Conservation (phyloP, 1,139 yeast genomes). For the Ogataea hybrid region DNA sequence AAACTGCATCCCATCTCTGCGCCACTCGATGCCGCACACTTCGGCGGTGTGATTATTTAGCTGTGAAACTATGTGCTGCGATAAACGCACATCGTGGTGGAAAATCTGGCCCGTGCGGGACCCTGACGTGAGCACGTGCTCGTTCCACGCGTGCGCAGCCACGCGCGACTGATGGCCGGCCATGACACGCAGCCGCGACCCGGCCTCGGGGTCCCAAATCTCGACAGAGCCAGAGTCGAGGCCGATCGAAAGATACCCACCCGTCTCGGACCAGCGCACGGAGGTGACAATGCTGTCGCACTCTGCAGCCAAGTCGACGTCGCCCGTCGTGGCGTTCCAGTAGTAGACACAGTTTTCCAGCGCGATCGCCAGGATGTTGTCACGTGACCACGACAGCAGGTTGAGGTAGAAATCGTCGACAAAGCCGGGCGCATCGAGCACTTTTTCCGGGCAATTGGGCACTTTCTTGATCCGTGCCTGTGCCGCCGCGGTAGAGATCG, state of each 20-base stretch:
- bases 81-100: slow-evolving; percentile 90
- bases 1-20: slow-evolving; percentile 78
- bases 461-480: slow-evolving; percentile 56
- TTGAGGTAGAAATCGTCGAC: slow-evolving; percentile 91
- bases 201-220: slow-evolving; percentile 91
- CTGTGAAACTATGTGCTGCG: slow-evolving; percentile 65
- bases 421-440: slow-evolving; percentile 94
- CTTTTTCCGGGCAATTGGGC: slow-evolving; percentile 89
- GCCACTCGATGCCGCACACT: slow-evolving; percentile 89
- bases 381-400: slow-evolving; percentile 82
- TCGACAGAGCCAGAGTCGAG: slow-evolving; percentile 82
- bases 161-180: slow-evolving; percentile 69
- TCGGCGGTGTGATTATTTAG: slow-evolving; percentile 78
- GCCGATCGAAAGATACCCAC: slow-evolving; percentile 83
- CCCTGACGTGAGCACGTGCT: slow-evolving; percentile 79
- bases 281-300: slow-evolving; percentile 65
- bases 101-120: slow-evolving; percentile 79
- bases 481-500: slow-evolving; percentile 34
- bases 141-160: slow-evolving; percentile 85
- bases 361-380: slow-evolving; percentile 86
- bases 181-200: slow-evolving; percentile 74
- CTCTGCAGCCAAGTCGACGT: slow-evolving; percentile 65
- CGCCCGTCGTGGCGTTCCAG: slow-evolving; percentile 89
- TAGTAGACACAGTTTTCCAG: slow-evolving; percentile 80
- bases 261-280: slow-evolving; percentile 89